Evolutionary conservation across 2,329 filamentous ascomycete genomes (phyloP).

Genomic region (Aschersonia sp.): DNA sequence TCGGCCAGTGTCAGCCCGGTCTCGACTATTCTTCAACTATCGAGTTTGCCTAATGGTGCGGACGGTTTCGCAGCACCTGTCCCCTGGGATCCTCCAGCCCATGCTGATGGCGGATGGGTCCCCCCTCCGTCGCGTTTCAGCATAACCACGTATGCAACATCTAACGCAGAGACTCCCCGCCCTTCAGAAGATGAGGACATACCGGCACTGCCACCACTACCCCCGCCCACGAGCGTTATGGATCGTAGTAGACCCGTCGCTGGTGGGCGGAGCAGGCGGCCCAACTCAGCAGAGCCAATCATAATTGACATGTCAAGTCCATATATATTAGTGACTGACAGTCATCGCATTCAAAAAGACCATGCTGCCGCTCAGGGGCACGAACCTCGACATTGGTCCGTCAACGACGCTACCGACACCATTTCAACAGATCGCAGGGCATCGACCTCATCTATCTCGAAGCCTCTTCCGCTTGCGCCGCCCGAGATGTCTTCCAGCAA

Average conservation of each 20-base stretch:
- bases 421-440: slow-evolving; percentile 8
- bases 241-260: slow-evolving; percentile 16
- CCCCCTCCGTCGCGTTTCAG: slow-evolving; percentile 49
- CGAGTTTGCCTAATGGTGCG: slow-evolving; percentile 9
- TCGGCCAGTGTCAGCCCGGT: slow-evolving; percentile 4
- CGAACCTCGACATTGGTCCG: slow-evolving; percentile 1
- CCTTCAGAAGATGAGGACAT: slow-evolving; percentile 11
- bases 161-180: slow-evolving; percentile 16
- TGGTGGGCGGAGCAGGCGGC: slow-evolving; percentile 9
- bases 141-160: slow-evolving; percentile 45
- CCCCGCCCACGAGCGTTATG: slow-evolving; percentile 13
- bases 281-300: slow-evolving; percentile 11
- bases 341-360: background rate
- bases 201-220: slow-evolving; percentile 10
- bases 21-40: background rate
- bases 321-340: background rate
- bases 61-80: slow-evolving; percentile 2
- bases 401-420: slow-evolving; percentile 1
- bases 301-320: slow-evolving; percentile 14
- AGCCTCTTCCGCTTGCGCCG: slow-evolving; percentile 47
- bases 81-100: background rate
- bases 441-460: slow-evolving; percentile 29
- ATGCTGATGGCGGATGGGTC: slow-evolving; percentile 22
- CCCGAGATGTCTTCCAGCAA: slow-evolving; percentile 40
- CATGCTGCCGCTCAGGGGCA: background rate